Evolutionary conservation across 2,329 filamentous ascomycete genomes (phyloP), one percentile per base, ranked within the genome.

Genomic region (Mycosphaerelloides madeirae): DNA sequence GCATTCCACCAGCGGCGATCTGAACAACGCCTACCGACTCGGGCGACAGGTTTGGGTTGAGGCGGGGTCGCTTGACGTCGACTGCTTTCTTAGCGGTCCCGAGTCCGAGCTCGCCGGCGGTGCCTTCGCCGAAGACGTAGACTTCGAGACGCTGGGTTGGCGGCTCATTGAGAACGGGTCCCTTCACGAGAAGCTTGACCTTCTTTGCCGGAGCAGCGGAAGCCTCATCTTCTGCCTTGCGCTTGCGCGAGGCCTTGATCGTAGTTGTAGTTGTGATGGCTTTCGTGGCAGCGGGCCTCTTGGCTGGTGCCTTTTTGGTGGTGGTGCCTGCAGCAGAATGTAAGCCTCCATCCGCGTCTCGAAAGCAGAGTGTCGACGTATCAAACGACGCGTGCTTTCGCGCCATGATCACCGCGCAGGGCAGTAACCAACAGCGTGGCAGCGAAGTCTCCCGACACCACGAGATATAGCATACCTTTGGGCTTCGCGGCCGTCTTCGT

Each of bases 1-100:
- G 87, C 86, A 94, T 91, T 44, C 86, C 87, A 49, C 87, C 87
- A 48, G 83, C 81, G 39, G 85, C 81, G 45, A 94, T 68, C 65
- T 86, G 81, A 2, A 93, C 85, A 29, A 93, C 80, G 35, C 81
- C 79, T 42, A 82, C 76, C 29, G 70, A 69, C 48, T 75, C 70
- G 3, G 76, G 69, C 19, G 70, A 67, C 31, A 88, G 72, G 46
- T 76, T 71, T 37, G 75, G 69, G 61, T 87, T 87, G 47, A 84
- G 69, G 41, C 84, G 83, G 14, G 87, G 87, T 22, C 83, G 79
- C 70, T 84, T 85, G 55, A 87, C 83, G 55, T 89, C 83, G 53
- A 85, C 79, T 31, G 76, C 70, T 56, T 80, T 80, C 61, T 79
- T 81, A 49, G 76, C 79, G 2, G 75, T 67, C 29, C 87, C 87